Conservation (phyloP, 129 eudicot species). For the Rutidosis leptorrhynchoides region DNA sequence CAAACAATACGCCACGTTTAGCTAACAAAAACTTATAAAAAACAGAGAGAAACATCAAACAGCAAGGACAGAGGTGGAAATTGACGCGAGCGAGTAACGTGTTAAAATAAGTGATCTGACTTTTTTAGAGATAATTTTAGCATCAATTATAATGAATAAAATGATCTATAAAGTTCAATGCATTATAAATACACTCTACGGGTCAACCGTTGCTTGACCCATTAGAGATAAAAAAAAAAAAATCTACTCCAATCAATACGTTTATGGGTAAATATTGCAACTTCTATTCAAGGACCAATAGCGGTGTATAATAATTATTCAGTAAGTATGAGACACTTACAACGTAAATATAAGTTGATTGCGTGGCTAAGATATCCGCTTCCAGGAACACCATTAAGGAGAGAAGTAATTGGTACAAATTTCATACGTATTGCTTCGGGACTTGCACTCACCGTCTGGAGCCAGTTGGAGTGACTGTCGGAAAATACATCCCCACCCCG, state of each 20-base stretch:
- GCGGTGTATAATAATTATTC: constrained; percentile 3
- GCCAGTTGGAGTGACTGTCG: constrained; percentile 29
- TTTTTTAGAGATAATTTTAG: not conserved
- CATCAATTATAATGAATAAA: not conserved
- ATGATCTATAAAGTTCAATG: not conserved
- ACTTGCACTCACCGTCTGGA: constrained; percentile 25
- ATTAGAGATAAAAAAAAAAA: not conserved
- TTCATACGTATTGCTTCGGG: constrained; percentile 28
- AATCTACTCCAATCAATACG: not conserved
- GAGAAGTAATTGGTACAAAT: constrained; percentile 32
- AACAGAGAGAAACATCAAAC: not conserved
- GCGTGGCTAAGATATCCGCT: constrained; percentile 31
- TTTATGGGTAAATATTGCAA: constrained; percentile 4
- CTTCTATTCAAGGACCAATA: not conserved
- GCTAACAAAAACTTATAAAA: not conserved
- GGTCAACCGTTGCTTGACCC: not conserved
- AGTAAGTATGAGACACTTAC: constrained; percentile 18
- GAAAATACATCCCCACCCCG: constrained; percentile 34
- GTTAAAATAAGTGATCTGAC: not conserved
- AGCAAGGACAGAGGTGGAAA: not conserved
- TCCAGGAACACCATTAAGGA: constrained; percentile 29
- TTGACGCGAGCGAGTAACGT: not conserved
- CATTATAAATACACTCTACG: not conserved
- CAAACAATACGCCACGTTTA: not conserved
- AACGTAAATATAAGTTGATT: constrained; percentile 27